Conservation (phyloP, 2,329 filamentous ascomycete genomes). For the Sarocladium kiliense region DNA sequence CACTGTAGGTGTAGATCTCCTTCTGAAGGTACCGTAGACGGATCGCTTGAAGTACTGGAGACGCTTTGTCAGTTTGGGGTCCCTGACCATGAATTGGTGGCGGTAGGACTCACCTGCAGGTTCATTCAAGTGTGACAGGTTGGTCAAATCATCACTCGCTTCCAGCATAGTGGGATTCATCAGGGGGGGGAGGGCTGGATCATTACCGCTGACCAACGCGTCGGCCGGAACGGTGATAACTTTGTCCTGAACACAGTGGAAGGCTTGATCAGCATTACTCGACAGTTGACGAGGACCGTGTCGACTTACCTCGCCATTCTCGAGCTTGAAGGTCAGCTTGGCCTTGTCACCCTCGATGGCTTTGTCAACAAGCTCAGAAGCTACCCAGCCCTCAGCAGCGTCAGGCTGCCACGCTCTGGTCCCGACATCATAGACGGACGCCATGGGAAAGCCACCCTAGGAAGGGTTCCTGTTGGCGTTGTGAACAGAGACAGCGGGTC, state of each 20-base stretch:
- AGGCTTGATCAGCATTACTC: background rate
- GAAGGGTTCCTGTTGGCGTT: constrained; percentile 1
- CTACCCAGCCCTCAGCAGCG: constrained; percentile 91
- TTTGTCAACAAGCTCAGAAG: constrained; percentile 89
- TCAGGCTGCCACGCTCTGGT: constrained; percentile 99
- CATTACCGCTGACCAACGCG: constrained; percentile 71
- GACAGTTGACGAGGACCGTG: background rate
- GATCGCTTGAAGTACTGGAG: constrained; percentile 87
- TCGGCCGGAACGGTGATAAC: constrained; percentile 70
- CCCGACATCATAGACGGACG: constrained; percentile 91
- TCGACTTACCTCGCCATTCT: constrained; percentile 77
- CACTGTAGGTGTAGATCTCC: constrained; percentile 99
- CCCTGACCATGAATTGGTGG: background rate
- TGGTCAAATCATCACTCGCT: constrained; percentile 96
- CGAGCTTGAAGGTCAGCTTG: constrained; percentile 79
- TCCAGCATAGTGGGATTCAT: constrained; percentile 99
- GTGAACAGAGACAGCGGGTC: background rate
- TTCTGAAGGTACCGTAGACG: constrained; percentile 95
- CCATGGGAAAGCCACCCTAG: constrained; percentile 54
- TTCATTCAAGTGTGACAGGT: constrained; percentile 95
- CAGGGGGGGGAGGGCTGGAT: constrained; percentile 77
- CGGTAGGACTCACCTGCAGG: constrained; percentile 68
- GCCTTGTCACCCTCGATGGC: constrained; percentile 79
- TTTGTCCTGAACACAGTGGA: constrained; percentile 56
- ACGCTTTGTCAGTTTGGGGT: constrained; percentile 17